phyloP scores from a whole-genome alignment of 1,284 basidiomycete species.

The Termitomyces sp. region DNA sequence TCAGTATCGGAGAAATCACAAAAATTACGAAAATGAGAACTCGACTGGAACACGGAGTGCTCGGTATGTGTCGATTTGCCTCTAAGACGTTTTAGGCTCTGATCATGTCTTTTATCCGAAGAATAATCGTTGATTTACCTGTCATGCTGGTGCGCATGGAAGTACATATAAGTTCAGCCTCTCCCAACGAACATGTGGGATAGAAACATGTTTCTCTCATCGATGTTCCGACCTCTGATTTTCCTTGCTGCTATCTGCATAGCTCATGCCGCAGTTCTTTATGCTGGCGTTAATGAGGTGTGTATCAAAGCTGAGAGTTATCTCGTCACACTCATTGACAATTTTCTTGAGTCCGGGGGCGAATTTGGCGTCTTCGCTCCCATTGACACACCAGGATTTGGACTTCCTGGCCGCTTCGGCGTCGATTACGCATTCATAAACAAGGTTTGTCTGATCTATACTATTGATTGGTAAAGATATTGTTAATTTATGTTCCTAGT shows the following conservation, averaged over 20 bases:
- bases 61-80: neutral
- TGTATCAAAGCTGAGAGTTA: neutral
- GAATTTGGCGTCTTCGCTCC: slow-evolving; percentile 35
- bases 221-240: slow-evolving; percentile 3
- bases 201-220: slow-evolving; percentile 5
- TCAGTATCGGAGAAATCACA: neutral
- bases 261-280: slow-evolving; percentile 25
- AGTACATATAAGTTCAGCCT: neutral
- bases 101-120: neutral
- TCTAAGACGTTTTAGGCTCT: neutral
- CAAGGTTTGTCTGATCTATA: slow-evolving; percentile 24
- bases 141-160: neutral
- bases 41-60: neutral
- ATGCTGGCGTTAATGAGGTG: slow-evolving; percentile 34
- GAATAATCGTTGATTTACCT: neutral
- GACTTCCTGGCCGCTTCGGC: slow-evolving; percentile 39
- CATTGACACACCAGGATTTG: slow-evolving; percentile 25
- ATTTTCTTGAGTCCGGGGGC: slow-evolving; percentile 29
- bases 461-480: neutral
- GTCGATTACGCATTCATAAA: slow-evolving; percentile 44
- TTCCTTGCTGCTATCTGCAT: slow-evolving; percentile 5
- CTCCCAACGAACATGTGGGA: neutral
- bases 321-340: neutral
- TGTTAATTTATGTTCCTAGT: neutral
- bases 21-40: no score